phyloP scores from a whole-genome alignment of 345 rosid species.

The Balakata baccata region DNA sequence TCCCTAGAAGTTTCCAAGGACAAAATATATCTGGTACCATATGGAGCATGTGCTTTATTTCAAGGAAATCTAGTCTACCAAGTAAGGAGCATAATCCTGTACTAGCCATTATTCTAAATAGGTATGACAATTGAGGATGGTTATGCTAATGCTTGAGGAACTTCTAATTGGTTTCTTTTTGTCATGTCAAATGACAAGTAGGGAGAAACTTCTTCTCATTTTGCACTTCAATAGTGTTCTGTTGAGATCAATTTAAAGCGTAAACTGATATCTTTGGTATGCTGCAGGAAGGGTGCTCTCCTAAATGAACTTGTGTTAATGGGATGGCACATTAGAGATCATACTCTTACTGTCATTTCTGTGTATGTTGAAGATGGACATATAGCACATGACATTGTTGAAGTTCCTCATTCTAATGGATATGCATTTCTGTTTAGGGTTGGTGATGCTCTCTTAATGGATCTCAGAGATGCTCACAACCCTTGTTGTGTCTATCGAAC shows the following conservation, averaged over 20 bases:
- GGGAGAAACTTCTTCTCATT: conserved; percentile 6
- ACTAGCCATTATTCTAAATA: conserved; percentile 79
- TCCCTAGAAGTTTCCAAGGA: conserved; percentile 39
- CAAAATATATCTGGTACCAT: conserved; percentile 64
- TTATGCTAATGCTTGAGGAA: conserved; percentile 23
- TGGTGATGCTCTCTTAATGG: conserved; percentile 96
- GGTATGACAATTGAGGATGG: conserved; percentile 50
- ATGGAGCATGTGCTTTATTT: conserved; percentile 98
- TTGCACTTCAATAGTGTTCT: conserved; percentile 17
- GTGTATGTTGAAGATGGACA: conserved; percentile 70
- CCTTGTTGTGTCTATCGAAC: conserved; percentile 74
- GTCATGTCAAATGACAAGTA: conserved; percentile 19
- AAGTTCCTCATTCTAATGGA: conserved; percentile 83
- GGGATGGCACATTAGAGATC: conserved; percentile 63
- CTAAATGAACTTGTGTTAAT: conserved; percentile 67
- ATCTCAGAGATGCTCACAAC: conserved; percentile 74
- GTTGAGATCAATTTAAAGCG: conserved; percentile 18
- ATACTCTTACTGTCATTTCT: conserved; percentile 51
- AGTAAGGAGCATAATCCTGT: conserved; percentile 68
- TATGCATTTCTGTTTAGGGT: conserved; percentile 83
- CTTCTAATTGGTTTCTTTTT: conserved; percentile 17
- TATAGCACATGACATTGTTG: conserved; percentile 67
- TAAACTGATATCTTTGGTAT: conserved; percentile 27
- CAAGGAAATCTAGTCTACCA: conserved; percentile 45
- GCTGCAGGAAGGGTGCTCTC: conserved; percentile 60